Evolutionary conservation across 2,329 filamentous ascomycete species (phyloP).

Genomic region (Pestalotiopsis sp.): DNA sequence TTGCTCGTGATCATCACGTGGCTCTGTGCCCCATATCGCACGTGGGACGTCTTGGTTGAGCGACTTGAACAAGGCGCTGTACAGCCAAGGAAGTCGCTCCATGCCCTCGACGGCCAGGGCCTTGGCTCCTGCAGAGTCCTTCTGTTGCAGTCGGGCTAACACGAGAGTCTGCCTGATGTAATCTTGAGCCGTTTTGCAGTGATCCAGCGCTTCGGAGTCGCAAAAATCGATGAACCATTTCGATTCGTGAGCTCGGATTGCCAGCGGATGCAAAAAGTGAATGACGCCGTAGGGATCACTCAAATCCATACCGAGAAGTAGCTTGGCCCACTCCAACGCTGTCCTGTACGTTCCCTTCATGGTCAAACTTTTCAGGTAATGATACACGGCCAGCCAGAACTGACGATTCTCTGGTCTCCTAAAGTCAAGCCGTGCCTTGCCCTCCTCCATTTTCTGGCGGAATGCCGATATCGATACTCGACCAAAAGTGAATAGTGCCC

Average conservation of each 20-base stretch:
- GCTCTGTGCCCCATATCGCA: conserved; percentile 79
- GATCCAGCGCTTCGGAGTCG: conserved; percentile 47
- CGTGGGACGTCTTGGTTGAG: conserved; percentile 78
- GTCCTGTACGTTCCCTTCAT: conserved; percentile 94
- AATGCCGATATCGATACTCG: conserved; percentile 85
- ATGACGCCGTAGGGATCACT: conserved; percentile 82
- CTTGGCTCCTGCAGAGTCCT: conserved; percentile 67
- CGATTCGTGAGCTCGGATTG: conserved; percentile 78
- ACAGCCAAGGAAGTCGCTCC: conserved; percentile 80
- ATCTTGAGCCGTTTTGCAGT: conserved; percentile 38
- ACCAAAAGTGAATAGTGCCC: conserved; percentile 92
- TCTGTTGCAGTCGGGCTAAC: conserved; percentile 74
- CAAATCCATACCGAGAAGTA: conserved; percentile 76
- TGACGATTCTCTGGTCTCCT: conserved; percentile 84
- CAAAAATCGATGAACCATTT: conserved; percentile 75
- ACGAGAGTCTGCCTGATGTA: conserved; percentile 79
- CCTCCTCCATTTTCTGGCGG: conserved; percentile 72
- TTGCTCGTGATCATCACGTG: conserved; percentile 65
- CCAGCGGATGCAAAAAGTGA: conserved; percentile 81
- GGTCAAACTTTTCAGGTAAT: conserved; percentile 83
- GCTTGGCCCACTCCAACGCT: conserved; percentile 89
- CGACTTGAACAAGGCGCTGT: conserved; percentile 77
- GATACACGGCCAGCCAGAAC: conserved; percentile 86
- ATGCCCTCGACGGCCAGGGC: conserved; percentile 70
- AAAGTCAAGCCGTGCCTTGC: conserved; percentile 82